Base-by-base conservation (phyloP, 169 alveolate genomes). In the Plasmodium falciparum region DNA sequence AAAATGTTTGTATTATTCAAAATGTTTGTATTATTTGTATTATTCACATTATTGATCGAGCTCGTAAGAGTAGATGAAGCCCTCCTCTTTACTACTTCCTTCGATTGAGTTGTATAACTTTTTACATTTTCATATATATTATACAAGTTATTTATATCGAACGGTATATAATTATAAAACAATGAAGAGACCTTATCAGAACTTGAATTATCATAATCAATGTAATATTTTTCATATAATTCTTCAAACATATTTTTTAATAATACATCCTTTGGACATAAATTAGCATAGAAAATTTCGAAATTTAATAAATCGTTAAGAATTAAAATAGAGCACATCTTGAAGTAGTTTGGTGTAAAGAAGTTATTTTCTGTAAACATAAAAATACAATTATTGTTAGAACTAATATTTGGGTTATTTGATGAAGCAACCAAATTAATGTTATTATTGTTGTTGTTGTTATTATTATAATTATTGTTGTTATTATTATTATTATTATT, bases 281-380 rank as follows among this genome's bases (percentile, higher is more conserved):
- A 17, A n/a, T 66, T 20, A 15, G 59, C 33, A 11, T 78, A 78
- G 39, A 78, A 78, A n/a, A 22, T 66, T 45, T 78, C 67, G 22
- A 78, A 3, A 45, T 66, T 78, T 22, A 78, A 59, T 9, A 78
- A 61, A 59, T 78, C 89, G 39, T 66, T 78, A 65, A 78, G 15
- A 65, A 78, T 78, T 33, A 78, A 8, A 50, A 78, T 78, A 45
- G 89, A 78, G 8, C 89, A 78, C 89, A 78, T 78, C 20, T 78
- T 78, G 20, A 78, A 78, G 11, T 78, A 78, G 26, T 78, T 78
- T 0, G 26, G 17, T 3, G 71, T 78, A 58, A 78, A 78, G 13
- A 78, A 52, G 15, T 66, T 45, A 13, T 66, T 78, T 8, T 62
- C 17, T 17, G 17, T 78, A 11, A 52, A 22, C 49, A 78, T 39